Evolutionary conservation across 768 basidiomycete species (phyloP).

Genomic region (Podaxis rugospora): DNA sequence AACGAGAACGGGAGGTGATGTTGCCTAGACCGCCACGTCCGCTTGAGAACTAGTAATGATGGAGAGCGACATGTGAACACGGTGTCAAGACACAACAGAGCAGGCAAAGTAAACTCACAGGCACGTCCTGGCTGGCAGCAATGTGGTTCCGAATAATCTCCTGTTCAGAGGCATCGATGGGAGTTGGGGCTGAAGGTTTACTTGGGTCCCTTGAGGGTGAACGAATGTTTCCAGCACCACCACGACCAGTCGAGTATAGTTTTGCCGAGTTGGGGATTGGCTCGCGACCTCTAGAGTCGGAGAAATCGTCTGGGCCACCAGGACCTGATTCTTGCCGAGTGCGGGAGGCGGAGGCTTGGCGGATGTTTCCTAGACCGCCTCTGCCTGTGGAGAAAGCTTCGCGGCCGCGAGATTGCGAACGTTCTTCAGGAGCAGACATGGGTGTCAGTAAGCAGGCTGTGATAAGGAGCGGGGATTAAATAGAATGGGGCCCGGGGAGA

Average conservation of each 20-base stretch:
- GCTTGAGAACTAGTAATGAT: conserved; percentile 39
- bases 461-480: not conserved
- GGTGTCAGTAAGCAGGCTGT: not conserved
- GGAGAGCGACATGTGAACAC: not conserved
- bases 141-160: conserved; percentile 34
- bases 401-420: conserved; percentile 56
- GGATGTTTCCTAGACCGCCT: conserved; percentile 69
- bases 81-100: not conserved
- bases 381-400: conserved; percentile 62
- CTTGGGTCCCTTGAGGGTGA: conserved; percentile 48
- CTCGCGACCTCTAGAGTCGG: conserved; percentile 60
- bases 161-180: conserved; percentile 31
- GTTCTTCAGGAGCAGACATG: conserved; percentile 21
- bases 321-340: conserved; percentile 41
- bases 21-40: conserved; percentile 69
- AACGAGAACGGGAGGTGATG: conserved; percentile 51
- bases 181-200: conserved; percentile 20
- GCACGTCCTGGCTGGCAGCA: conserved; percentile 23
- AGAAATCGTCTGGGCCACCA: conserved; percentile 57
- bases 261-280: conserved; percentile 30
- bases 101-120: conserved; percentile 25
- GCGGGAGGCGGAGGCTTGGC: conserved; percentile 40
- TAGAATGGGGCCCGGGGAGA: not conserved
- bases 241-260: conserved; percentile 63
- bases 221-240: conserved; percentile 83